A percentile compares a stretch with the other conserved stretches of the same genome.
Evolutionary conservation across 192 early-diverging fungal genomes (phyloP).

Genomic region (Coemansia sp.): DNA sequence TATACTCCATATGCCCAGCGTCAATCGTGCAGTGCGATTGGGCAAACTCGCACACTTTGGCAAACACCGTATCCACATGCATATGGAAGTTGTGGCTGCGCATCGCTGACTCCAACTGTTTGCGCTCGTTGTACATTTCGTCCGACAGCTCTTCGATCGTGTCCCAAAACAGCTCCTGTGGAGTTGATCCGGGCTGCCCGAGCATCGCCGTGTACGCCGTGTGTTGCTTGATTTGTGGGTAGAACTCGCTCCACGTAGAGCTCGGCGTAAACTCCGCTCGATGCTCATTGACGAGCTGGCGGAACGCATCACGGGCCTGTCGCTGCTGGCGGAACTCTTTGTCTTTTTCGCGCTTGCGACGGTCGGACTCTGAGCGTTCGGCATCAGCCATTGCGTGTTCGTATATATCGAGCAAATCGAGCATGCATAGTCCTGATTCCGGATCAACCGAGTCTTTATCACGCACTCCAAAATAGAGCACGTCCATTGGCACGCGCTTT

Average conservation of each 20-base stretch:
- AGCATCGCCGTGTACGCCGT: slow-evolving; percentile 68
- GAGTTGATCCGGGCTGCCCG: slow-evolving; percentile 78
- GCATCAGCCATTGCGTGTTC: slow-evolving; percentile 66
- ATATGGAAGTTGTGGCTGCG: slow-evolving; percentile 26
- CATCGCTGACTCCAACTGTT: slow-evolving; percentile 57
- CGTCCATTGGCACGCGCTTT: slow-evolving; percentile 17
- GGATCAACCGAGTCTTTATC: slow-evolving; percentile 16
- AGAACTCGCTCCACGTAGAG: slow-evolving; percentile 86
- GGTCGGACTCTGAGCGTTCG: slow-evolving; percentile 62
- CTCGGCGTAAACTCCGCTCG: slow-evolving; percentile 61
- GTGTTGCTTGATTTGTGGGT: slow-evolving; percentile 71
- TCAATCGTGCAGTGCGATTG: slow-evolving; percentile 8
- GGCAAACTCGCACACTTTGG: slow-evolving; percentile 50
- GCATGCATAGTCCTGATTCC: slow-evolving; percentile 65
- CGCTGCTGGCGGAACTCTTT: slow-evolving; percentile 63
- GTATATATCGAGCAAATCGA: slow-evolving; percentile 80
- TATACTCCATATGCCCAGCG: slow-evolving; percentile 15
- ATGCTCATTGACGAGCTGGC: slow-evolving; percentile 67
- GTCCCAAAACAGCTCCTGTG: slow-evolving; percentile 95
- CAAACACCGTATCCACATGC: slow-evolving; percentile 13
- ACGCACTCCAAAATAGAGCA: slow-evolving; percentile 5
- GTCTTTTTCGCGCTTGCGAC: slow-evolving; percentile 55
- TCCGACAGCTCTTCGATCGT: slow-evolving; percentile 79
- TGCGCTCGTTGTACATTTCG: slow-evolving; percentile 64
- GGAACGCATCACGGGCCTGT: slow-evolving; percentile 70